Evolutionary conservation across 768 basidiomycete species (phyloP).

Genomic region (Suillus subalutaceus): DNA sequence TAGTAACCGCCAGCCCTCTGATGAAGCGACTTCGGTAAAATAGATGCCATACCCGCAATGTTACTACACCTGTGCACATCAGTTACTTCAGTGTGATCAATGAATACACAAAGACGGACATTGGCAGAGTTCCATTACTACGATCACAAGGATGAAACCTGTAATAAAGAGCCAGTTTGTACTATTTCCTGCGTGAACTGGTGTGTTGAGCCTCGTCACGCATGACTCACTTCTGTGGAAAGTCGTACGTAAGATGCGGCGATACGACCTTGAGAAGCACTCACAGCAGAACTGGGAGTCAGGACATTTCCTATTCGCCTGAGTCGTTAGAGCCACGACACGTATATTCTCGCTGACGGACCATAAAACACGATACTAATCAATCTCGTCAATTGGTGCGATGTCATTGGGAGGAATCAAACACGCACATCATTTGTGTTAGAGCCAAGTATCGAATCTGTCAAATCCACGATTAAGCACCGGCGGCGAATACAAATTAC

Average conservation of each 20-base stretch:
- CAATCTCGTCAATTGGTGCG: neutral
- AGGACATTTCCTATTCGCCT: neutral
- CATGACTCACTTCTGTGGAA: neutral
- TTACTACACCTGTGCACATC: constrained; percentile 15
- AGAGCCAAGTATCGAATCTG: constrained; percentile 6
- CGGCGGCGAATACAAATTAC: neutral
- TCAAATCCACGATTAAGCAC: neutral
- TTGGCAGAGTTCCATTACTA: constrained; percentile 21
- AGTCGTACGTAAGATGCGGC: neutral
- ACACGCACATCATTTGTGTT: neutral
- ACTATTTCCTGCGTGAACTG: neutral
- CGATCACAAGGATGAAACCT: neutral
- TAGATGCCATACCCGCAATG: constrained; percentile 24
- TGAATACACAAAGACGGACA: constrained; percentile 7
- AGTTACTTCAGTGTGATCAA: neutral
- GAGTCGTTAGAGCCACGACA: neutral
- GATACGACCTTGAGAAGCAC: neutral
- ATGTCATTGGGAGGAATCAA: neutral
- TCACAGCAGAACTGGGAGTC: neutral
- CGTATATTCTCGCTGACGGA: neutral
- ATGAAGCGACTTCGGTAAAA: constrained; percentile 15
- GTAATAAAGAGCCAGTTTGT: neutral
- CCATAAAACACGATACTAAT: neutral
- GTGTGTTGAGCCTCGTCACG: neutral
- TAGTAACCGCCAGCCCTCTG: neutral